Conservation (phyloP, 1,284 basidiomycete species). For the Melampsora occidentalis region DNA sequence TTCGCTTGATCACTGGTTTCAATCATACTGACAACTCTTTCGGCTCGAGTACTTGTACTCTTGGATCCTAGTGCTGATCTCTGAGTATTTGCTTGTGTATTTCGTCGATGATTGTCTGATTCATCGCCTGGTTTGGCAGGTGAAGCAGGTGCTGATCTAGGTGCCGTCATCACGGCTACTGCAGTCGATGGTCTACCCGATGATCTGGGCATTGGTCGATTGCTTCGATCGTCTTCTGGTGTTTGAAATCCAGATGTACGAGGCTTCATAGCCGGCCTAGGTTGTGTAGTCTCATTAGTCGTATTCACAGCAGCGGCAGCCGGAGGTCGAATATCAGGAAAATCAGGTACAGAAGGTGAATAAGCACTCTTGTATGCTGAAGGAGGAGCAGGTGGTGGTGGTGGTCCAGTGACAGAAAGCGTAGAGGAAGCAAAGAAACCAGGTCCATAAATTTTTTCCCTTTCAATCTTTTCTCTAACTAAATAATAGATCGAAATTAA, state of each 20-base stretch:
- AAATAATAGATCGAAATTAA: slow-evolving; percentile 95
- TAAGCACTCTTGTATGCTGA: slow-evolving; percentile 46
- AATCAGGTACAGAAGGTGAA: slow-evolving; percentile 12
- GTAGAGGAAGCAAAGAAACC: slow-evolving; percentile 92
- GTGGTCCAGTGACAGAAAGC: slow-evolving; percentile 58
- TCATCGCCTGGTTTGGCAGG: slow-evolving; percentile 3
- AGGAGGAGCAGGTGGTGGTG: slow-evolving; percentile 48
- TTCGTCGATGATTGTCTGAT: background rate
- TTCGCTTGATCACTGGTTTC: slow-evolving; percentile 49
- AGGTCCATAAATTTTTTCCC: slow-evolving; percentile 86
- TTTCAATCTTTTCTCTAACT: slow-evolving; percentile 88
- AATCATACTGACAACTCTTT: slow-evolving; percentile 54
- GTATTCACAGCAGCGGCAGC: background rate
- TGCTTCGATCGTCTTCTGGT: slow-evolving; percentile 21
- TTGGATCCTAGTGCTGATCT: background rate
- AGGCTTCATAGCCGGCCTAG: slow-evolving; percentile 16
- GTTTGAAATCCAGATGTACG: slow-evolving; percentile 13
- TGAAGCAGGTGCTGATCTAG: slow-evolving; percentile 16
- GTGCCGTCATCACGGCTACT: slow-evolving; percentile 13
- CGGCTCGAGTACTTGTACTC: slow-evolving; percentile 59
- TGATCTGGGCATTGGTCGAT: slow-evolving; percentile 41
- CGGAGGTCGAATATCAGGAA: slow-evolving; percentile 4
- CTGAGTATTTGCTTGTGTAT: background rate
- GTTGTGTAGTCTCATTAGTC: background rate
- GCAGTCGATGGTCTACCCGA: slow-evolving; percentile 35